Evolutionary conservation across 1,139 yeast species (phyloP), one percentile per base, ranked within the genome.

Genomic region (Cylindricascospora bacillispora): DNA sequence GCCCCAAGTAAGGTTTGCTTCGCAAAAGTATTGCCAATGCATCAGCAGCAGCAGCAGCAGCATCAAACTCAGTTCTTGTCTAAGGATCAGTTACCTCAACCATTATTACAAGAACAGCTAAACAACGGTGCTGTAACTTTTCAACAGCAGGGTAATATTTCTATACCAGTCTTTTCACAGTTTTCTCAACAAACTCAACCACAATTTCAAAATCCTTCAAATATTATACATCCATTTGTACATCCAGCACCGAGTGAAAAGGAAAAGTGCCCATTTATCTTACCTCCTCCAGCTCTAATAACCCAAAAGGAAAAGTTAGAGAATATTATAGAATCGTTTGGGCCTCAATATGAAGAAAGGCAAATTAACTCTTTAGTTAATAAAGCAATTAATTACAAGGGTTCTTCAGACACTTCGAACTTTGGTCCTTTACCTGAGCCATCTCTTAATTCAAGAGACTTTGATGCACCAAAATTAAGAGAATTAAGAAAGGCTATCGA

Each of bases 381-480:
- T 2, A 57, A 57, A 19, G 63, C 70, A 3, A 30, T 55, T 24
- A 40, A 45, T 12, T 63, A 60, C 32, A 38, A 50, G n/a, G 62
- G 60, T 1, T 49, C 57, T 13, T 34, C 43, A 9, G 54, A 54
- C 29, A 60, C 64, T 22, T 46, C 56, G 7, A 67, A 71, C 45
- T 71, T 75, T 47, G 89, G 86, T 2, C 79, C 80, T 10, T 57
- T 76, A 25, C 86, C 86, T 0, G 81, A 73, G 35, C 73, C 81
- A 15, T 10, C 20, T 4, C 58, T 70, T 20, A 60, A 70, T 3
- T 52, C 63, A 19, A 66, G 93, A 39, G 77, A 73, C 35, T 86
- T 81, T 54, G 95, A 85, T 54, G 83, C 95, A 0, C 93, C 95
- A 9, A 79, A 75, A 38, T 62, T 89, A 35, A 49, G 67, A 46